Evolutionary conservation across 2,329 filamentous ascomycete genomes (phyloP).

Genomic region (Leptodontidium sp.): DNA sequence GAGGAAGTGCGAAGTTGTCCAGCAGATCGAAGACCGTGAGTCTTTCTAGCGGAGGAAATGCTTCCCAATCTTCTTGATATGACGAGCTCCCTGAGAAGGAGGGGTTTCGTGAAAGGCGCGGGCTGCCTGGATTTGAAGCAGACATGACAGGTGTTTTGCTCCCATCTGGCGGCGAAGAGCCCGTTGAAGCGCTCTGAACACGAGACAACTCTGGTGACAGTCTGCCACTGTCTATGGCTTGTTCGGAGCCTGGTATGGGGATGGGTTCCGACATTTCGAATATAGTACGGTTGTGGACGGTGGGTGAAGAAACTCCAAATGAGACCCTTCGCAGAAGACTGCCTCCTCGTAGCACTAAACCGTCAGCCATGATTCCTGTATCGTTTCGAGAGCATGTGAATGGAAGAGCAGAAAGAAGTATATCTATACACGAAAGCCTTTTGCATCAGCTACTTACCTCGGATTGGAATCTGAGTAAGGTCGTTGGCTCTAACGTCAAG

Average conservation of each 20-base stretch:
- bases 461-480: slow-evolving; percentile 13
- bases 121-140: slow-evolving; percentile 56
- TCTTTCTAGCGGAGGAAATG: slow-evolving; percentile 86
- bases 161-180: slow-evolving; percentile 55
- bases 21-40: slow-evolving; percentile 92
- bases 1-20: slow-evolving; percentile 90
- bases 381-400: slow-evolving; percentile 7
- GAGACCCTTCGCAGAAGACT: slow-evolving; percentile 52
- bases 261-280: slow-evolving; percentile 56
- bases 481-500: slow-evolving; percentile 15
- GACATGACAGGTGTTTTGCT: slow-evolving; percentile 61
- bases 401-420: slow-evolving; percentile 12
- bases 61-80: slow-evolving; percentile 90
- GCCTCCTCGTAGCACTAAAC: slow-evolving; percentile 52
- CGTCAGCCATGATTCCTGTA: slow-evolving; percentile 51
- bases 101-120: slow-evolving; percentile 74
- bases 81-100: slow-evolving; percentile 86
- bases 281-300: slow-evolving; percentile 49
- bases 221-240: slow-evolving; percentile 32
- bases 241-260: slow-evolving; percentile 46
- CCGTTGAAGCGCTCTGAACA: slow-evolving; percentile 51
- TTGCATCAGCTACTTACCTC: slow-evolving; percentile 21
- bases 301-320: slow-evolving; percentile 51
- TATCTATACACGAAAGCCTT: slow-evolving; percentile 14
- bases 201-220: slow-evolving; percentile 39